Evolutionary conservation across 2,329 filamentous ascomycete species (phyloP), one percentile per base, ranked within the genome.

Genomic region (Moelleriella libera): DNA sequence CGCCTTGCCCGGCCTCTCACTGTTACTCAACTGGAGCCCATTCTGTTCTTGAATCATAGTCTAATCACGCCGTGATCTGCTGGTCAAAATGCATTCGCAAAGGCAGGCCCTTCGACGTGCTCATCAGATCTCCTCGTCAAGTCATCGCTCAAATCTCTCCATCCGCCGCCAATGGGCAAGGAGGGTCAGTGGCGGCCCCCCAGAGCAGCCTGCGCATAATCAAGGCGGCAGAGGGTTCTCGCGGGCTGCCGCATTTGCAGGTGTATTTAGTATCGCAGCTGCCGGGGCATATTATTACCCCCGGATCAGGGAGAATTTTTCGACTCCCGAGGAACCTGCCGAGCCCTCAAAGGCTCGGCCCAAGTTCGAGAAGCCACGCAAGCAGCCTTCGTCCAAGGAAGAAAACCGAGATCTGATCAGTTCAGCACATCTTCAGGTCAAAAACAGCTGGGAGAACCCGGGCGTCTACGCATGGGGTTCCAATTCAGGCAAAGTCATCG

Each of bases 381-480:
- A 68, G 52, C 70, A 73, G 51, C 69, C 72, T 29, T 62, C 67
- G 1, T 81, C 79, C 6, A 79, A 79, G 53, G 85, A 89, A 62
- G 82, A 88, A 53, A 82, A 82, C 52, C 68, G 85, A 49, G 84
- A 88, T 48, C 65, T 85, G 49, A 79, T 94, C 55, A 90, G 85
- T 59, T 86, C 85, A 9, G 87, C 94, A 61, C 88, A 94, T 65
- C 68, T 87, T 5, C 90, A 96, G 67, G 85, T 95, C 49, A 88
- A 85, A 67, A 80, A 78, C 59, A 94, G 86, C 64, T 80, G 76
- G 74, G 78, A 80, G 64, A 82, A 85, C 50, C 90, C 92, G 0
- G 92, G 89, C 2, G 84, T 97, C 0, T 97, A 94, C 65, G 80
- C 84, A 5, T 98, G 92, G 90, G 92, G 92, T 0, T 88, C 84